Evolutionary conservation across 768 basidiomycete genomes (phyloP).

Genomic region (Mycena pura): DNA sequence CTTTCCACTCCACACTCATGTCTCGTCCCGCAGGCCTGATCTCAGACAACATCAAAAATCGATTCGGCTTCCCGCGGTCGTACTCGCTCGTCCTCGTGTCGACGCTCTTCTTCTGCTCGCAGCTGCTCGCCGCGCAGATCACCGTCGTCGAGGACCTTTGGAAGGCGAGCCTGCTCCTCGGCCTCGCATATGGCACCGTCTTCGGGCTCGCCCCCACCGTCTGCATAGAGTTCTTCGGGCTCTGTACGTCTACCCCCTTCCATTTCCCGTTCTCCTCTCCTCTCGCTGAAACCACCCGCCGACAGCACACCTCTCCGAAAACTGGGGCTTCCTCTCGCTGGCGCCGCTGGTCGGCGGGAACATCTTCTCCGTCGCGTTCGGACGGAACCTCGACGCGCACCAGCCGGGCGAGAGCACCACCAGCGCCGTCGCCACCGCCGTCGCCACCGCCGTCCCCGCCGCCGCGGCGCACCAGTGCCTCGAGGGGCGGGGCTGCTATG

Average conservation of each 20-base stretch:
- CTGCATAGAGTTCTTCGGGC: constrained; percentile 75
- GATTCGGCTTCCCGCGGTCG: constrained; percentile 66
- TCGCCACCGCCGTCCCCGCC: not conserved
- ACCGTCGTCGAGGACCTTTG: constrained; percentile 70
- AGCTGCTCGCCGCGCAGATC: constrained; percentile 62
- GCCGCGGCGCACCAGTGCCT: constrained; percentile 48
- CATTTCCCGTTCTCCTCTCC: not conserved
- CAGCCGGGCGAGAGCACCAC: constrained; percentile 30
- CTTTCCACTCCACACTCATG: not conserved
- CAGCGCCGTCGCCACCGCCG: not conserved
- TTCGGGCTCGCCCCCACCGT: constrained; percentile 68
- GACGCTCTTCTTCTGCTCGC: constrained; percentile 72
- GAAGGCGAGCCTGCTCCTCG: constrained; percentile 54
- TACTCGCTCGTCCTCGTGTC: constrained; percentile 75
- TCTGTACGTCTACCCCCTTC: constrained; percentile 52
- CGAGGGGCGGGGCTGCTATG: constrained; percentile 42
- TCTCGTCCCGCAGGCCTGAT: constrained; percentile 61
- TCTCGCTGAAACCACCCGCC: not conserved
- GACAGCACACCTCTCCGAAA: constrained; percentile 68
- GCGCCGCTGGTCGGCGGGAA: constrained; percentile 69
- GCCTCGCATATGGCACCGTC: constrained; percentile 60
- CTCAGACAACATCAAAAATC: constrained; percentile 69
- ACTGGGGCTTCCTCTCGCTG: constrained; percentile 69
- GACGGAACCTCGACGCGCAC: constrained; percentile 71
- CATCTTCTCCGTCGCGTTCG: constrained; percentile 71